Evolutionary conservation across 352 stramenopile genomes (phyloP), one percentile per base, ranked within the genome.

Genomic region (Pelagophyceae sp.): DNA sequence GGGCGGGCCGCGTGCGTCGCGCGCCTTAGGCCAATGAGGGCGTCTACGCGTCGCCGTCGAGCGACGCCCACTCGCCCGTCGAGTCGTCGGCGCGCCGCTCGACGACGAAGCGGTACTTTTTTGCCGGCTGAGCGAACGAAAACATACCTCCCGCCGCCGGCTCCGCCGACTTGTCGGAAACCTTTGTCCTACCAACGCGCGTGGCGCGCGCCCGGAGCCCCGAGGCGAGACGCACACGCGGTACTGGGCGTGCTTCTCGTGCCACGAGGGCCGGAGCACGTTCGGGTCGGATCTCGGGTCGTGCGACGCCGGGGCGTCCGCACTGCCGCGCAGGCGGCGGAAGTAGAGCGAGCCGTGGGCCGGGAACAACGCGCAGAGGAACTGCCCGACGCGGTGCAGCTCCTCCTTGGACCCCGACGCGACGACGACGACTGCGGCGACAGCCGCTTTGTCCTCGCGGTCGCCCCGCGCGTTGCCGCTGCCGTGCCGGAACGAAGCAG

Each of bases 321-420:
- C 61, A 27, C n/a, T 71, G 61, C 6, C 17, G 17, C 23, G 3
- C 15, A 74, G 33, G 0, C 27, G 1, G 23, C 67, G 38, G 37
- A 74, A 74, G 29, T 74, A 37, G 35, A 74, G 67, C 23, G 67
- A 37, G 11, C 15, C 31, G 17, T 74, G 20, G 35, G 33, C 5
- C 15, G 67, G 67, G 67, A 74, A 74, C 35, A 74, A 37, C 35
- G 33, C 35, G 67, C 20, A 17, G 20, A 74, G 67, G 38, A 37
- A 74, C 25, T 74, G 25, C 35, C 67, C 67, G 33, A 74, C 37
- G 11, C 38, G 33, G n/a, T 2, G 6, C n/a, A 71, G 61, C 23
- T 74, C 67, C 27, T 2, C 1, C 15, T 33, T 1, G 2, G 11
- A 6, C 25, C 2, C 33, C 20, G 67, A 74, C 3, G 15, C 19